Evolutionary conservation across 2,329 filamentous ascomycete genomes (phyloP).

Genomic region (Alternaria triticimaculans): DNA sequence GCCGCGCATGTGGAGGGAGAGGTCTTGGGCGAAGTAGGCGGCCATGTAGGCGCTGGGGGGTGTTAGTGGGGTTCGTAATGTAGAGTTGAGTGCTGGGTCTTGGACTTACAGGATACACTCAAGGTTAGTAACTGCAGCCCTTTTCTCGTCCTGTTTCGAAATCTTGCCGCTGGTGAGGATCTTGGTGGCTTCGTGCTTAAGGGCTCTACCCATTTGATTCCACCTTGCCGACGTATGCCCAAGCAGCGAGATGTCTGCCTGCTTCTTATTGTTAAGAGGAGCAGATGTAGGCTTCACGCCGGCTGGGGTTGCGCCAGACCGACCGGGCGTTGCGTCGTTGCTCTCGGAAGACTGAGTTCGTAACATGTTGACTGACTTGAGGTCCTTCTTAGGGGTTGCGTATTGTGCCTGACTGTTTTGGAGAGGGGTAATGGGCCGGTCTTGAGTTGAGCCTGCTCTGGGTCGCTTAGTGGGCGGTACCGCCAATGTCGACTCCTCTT

Average conservation of each 20-base stretch:
- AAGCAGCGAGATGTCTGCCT: slow-evolving; percentile 45
- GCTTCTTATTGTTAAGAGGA: slow-evolving; percentile 39
- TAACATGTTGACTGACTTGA: slow-evolving; percentile 44
- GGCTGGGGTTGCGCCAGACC: slow-evolving; percentile 40
- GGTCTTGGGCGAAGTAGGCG: slow-evolving; percentile 44
- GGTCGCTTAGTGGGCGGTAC: slow-evolving; percentile 42
- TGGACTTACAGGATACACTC: slow-evolving; percentile 53
- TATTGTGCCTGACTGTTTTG: slow-evolving; percentile 33
- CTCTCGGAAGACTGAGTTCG: slow-evolving; percentile 45
- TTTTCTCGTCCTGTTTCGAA: slow-evolving; percentile 44
- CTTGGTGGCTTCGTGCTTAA: slow-evolving; percentile 56
- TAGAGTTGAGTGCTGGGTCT: not conserved
- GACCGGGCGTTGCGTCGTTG: slow-evolving; percentile 44
- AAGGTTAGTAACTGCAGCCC: slow-evolving; percentile 51
- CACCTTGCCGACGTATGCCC: slow-evolving; percentile 49
- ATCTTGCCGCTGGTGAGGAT: slow-evolving; percentile 37
- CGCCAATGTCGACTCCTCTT: slow-evolving; percentile 36
- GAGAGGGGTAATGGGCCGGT: slow-evolving; percentile 42
- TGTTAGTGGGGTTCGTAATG: slow-evolving; percentile 19
- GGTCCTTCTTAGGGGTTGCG: slow-evolving; percentile 46
- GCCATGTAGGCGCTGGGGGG: slow-evolving; percentile 46
- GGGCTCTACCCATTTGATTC: slow-evolving; percentile 51
- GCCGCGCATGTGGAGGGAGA: slow-evolving; percentile 35
- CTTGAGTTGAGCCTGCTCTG: slow-evolving; percentile 37
- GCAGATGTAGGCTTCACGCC: slow-evolving; percentile 39